Conservation (phyloP, 495 filamentous ascomycete genomes). For the Stereocaulon alpinum region DNA sequence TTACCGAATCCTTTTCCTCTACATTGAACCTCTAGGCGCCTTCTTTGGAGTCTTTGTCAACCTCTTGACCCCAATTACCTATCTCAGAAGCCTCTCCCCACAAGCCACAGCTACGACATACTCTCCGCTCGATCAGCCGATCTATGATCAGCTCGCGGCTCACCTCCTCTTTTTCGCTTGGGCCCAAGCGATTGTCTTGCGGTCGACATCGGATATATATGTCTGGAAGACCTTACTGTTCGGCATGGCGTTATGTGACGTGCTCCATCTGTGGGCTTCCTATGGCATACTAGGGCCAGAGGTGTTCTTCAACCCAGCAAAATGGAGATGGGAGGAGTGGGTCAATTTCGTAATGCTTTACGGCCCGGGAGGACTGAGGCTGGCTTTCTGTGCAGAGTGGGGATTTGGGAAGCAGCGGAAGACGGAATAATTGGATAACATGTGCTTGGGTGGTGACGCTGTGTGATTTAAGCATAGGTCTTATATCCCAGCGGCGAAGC, state of each 20-base stretch:
- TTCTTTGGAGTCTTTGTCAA: conserved; percentile 23
- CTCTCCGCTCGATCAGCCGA: conserved; percentile 14
- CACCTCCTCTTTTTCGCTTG: conserved; percentile 25
- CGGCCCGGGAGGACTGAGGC: conserved; percentile 21
- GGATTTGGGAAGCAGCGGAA: conserved; percentile 17
- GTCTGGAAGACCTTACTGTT: conserved; percentile 25
- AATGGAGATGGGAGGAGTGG: conserved; percentile 26
- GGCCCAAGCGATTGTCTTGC: conserved; percentile 25
- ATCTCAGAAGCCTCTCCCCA: conserved; percentile 23
- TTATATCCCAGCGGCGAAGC: too few relatives aligned
- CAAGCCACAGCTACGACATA: conserved; percentile 17
- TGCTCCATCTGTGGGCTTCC: conserved; percentile 21
- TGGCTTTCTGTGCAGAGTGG: conserved; percentile 21
- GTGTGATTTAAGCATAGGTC: too few relatives aligned
- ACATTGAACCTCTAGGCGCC: conserved; percentile 26
- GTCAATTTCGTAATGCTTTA: conserved; percentile 21
- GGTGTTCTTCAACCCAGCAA: conserved; percentile 17
- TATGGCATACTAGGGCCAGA: conserved; percentile 18
- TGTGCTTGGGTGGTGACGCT: background rate
- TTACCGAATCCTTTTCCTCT: conserved; percentile 29
- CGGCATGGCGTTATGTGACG: conserved; percentile 25
- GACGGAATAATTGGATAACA: background rate
- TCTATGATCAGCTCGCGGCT: conserved; percentile 26
- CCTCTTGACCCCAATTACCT: conserved; percentile 19
- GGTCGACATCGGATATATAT: conserved; percentile 20